phyloP scores from a whole-genome alignment of 768 basidiomycete species.

The Boletus patriciae region DNA sequence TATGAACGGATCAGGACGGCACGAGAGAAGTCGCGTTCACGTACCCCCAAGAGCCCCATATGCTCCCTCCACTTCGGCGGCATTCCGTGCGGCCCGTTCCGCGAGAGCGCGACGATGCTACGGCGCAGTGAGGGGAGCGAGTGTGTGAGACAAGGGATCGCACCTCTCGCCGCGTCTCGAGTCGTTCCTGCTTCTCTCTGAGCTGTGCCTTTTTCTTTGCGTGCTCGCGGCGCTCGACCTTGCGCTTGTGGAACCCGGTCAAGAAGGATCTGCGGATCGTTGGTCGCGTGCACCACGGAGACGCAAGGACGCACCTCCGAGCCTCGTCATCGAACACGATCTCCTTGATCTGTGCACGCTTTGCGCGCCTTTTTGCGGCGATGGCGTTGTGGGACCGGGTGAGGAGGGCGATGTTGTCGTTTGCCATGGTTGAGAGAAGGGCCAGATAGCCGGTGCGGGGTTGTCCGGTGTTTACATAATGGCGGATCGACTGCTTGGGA shows the following conservation, averaged over 20 bases:
- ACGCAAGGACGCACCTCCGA: slow-evolving; percentile 51
- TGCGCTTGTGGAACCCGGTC: slow-evolving; percentile 93
- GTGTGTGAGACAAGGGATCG: slow-evolving; percentile 20
- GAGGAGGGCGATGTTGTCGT: slow-evolving; percentile 53
- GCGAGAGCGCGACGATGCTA: slow-evolving; percentile 79
- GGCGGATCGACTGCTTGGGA: slow-evolving; percentile 29
- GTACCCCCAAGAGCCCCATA: slow-evolving; percentile 55
- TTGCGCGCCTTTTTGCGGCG: slow-evolving; percentile 67
- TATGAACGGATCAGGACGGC: slow-evolving; percentile 13
- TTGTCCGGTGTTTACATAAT: slow-evolving; percentile 28
- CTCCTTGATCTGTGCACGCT: slow-evolving; percentile 69
- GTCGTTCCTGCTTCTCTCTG: slow-evolving; percentile 72
- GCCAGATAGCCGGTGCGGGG: slow-evolving; percentile 14
- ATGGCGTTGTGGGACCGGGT: slow-evolving; percentile 63
- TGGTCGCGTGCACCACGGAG: slow-evolving; percentile 17
- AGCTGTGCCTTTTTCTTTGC: slow-evolving; percentile 72
- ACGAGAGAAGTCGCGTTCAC: slow-evolving; percentile 8
- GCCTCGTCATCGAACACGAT: slow-evolving; percentile 87
- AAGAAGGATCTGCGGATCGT: slow-evolving; percentile 68
- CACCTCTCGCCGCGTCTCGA: slow-evolving; percentile 79
- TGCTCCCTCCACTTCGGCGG: slow-evolving; percentile 71
- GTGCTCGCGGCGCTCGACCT: slow-evolving; percentile 78
- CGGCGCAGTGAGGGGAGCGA: slow-evolving; percentile 13
- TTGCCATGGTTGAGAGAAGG: slow-evolving; percentile 27
- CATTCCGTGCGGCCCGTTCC: slow-evolving; percentile 77